Percentiles rank a stretch among this genome's conserved stretches.
Conservation (phyloP, 1,284 basidiomycete species). For the Mycosarcoma maydis region DNA sequence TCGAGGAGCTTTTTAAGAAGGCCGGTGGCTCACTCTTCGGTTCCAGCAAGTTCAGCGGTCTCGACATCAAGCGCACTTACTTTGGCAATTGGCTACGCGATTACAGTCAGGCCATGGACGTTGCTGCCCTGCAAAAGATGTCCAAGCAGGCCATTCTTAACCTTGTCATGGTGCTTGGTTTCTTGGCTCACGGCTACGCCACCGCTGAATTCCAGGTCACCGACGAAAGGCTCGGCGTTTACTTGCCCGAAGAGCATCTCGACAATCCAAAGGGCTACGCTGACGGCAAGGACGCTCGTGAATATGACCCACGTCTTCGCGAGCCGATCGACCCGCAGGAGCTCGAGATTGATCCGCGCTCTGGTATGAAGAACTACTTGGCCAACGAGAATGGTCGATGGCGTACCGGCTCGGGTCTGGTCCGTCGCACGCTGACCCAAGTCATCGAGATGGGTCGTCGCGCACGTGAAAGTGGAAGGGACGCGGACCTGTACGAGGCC, state of each 20-base stretch:
- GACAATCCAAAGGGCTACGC: constrained; percentile 69
- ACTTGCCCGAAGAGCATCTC: constrained; percentile 88
- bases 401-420: constrained; percentile 87
- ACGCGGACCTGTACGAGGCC: constrained; percentile 77
- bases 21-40: constrained; percentile 48
- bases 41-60: constrained; percentile 58
- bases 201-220: constrained; percentile 87
- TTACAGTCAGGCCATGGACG: constrained; percentile 68
- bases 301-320: constrained; percentile 79
- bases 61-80: constrained; percentile 65
- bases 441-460: constrained; percentile 74
- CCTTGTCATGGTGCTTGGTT: constrained; percentile 75
- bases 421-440: constrained; percentile 79
- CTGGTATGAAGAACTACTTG: constrained; percentile 97
- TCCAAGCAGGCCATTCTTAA: constrained; percentile 80
- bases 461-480: constrained; percentile 72
- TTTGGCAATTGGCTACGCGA: constrained; percentile 62
- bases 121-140: constrained; percentile 72
- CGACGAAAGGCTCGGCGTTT: constrained; percentile 82
- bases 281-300: constrained; percentile 81
- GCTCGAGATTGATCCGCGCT: constrained; percentile 83
- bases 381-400: constrained; percentile 79
- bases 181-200: constrained; percentile 70
- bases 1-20: constrained; percentile 57
- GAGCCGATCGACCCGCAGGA: constrained; percentile 81